Evolutionary conservation across 2,329 filamentous ascomycete genomes (phyloP), one percentile per base, ranked within the genome.

Genomic region (Harringtonia aguacate): DNA sequence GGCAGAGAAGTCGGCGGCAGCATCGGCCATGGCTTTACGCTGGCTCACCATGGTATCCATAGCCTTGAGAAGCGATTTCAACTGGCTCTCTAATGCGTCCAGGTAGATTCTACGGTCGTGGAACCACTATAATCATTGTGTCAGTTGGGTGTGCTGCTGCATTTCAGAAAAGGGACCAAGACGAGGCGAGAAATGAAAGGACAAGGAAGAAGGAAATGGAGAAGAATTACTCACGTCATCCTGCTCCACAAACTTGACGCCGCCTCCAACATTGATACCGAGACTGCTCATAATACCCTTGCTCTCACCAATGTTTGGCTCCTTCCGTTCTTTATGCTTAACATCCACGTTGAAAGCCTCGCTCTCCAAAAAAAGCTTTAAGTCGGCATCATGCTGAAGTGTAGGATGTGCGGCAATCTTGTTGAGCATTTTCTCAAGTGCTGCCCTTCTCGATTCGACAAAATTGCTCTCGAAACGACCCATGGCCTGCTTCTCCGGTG

Each of bases 361-460:
- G 58, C 89, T 97, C 64, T 98, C 92, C 14, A 98, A 69, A 63
- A 98, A 98, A 6, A 97, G 79, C 68, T 98, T 98, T 49, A 98
- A 66, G 58, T 98, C 92, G 7, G 77, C 81, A 58, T 98, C 92
- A 56, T 95, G 86, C 59, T 97, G 92, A 52, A 98, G 70, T 29
- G 88, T 85, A 8, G 87, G 83, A 61, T 98, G 92, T 12, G 80
- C 77, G 3, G 90, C 87, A 48, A 81, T 92, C 70, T 95, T 97
- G 75, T 95, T 97, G 44, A 95, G 70, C 92, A 98, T 98, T 60
- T 92, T 86, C 65, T 98, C 92, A 46, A 98, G 68, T 14, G 92
- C 92, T 49, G 88, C 85, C 54, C 92, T 78, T 55, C 92, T 75
- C 36, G 86, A 87, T 64, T 98, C 92, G 50, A 98, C 88, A 63